Base-by-base conservation (phyloP, 805 yeast species). In the Naumovozyma baii region DNA sequence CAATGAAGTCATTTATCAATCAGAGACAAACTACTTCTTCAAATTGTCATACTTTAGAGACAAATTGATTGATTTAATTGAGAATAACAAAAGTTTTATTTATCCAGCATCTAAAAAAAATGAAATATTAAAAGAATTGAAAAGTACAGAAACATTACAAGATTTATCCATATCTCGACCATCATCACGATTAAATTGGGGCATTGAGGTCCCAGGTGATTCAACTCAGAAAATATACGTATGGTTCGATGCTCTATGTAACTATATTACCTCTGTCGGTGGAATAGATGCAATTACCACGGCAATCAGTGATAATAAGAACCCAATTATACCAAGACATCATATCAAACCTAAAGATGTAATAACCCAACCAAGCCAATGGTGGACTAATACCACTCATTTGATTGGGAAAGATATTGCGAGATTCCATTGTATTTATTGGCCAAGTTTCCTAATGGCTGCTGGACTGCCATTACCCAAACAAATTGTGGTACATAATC, bases 211-310 rank as follows among this genome's bases (percentile, higher is more conserved):
- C 2, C 97, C 98, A 2, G 67, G 69, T 17, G 95, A 88, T 53
- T 62, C 70, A 0, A 52, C 78, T 1, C 97, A 90, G 55, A 80
- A 73, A 36, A 78, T 92, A 39, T 92, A 92, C 53, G 98, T 92
- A 13, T 92, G 98, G 98, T 80, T 92, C 43, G 98, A 92, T 63
- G 98, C 98, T 0, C 67, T 92, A 34, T 69, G 82, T 33, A 92
- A 87, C 59, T 92, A 92, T 54, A 39, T 86, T 3, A 83, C 96
- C 1, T 72, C 85, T 1, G 64, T 75, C 2, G 85, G 84, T 2
- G 83, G 72, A 36, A 79, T 81, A 2, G 47, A 56, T 17, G 30
- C 19, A 3, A n/a, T 38, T n/a, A n/a, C n/a, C n/a, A n/a, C n/a
- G n/a, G n/a, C 26, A 22, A 22, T 22, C 26, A 22, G 26, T 22